Conservation (phyloP, 129 eudicot species). For the Pittosporum tobira region DNA sequence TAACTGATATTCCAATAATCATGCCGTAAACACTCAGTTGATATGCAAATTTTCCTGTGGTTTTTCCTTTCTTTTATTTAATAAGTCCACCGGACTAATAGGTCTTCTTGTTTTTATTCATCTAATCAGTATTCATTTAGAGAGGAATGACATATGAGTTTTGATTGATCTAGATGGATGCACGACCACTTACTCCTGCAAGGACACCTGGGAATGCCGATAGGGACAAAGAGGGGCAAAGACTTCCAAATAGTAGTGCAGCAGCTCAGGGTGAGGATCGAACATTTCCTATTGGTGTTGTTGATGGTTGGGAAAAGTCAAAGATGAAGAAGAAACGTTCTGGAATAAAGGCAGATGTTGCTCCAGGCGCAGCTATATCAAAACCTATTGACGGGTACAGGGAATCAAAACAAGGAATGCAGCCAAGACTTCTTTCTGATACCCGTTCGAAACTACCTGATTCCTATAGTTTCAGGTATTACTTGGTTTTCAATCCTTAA, state of each 20-base stretch:
- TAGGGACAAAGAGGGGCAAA: conserved; percentile 49
- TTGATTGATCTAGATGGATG: conserved; percentile 43
- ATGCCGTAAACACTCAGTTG: not conserved
- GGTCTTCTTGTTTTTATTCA: not conserved
- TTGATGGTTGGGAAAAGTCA: conserved; percentile 87
- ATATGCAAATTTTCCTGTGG: not conserved
- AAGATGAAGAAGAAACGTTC: conserved; percentile 86
- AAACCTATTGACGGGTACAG: conserved; percentile 52
- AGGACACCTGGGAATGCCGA: conserved; percentile 49
- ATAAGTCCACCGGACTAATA: too few species aligned
- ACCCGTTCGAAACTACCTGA: conserved; percentile 40
- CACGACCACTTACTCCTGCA: conserved; percentile 49
- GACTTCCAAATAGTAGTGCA: conserved; percentile 29
- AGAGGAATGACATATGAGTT: not conserved
- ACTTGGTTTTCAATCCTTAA: too few species aligned
- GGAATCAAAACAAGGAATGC: conserved; percentile 68
- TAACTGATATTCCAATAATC: not conserved
- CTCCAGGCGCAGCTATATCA: conserved; percentile 37
- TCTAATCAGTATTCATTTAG: not conserved
- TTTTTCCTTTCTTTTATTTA: too few species aligned
- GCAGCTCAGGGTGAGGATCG: conserved; percentile 47
- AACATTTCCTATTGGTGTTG: conserved; percentile 33
- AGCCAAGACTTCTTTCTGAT: conserved; percentile 51
- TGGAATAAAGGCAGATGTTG: conserved; percentile 56
- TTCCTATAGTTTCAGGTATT: conserved; percentile 63